Base-by-base conservation (phyloP, 768 basidiomycete species). In the Russula brevipes region DNA sequence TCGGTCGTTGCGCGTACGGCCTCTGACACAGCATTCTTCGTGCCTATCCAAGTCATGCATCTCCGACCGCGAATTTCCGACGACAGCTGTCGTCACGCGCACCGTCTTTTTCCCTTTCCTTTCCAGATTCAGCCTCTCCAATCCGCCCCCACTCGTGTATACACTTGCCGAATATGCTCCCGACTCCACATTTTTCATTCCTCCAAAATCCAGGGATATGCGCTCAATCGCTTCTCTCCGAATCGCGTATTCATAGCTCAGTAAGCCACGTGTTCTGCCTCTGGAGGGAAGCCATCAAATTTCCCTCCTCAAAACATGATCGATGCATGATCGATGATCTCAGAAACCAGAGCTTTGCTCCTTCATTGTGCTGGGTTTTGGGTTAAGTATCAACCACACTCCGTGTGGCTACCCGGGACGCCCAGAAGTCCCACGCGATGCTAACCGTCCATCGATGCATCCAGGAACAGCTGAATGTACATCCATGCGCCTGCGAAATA, bases 51-150 rank as follows among this genome's bases (percentile, higher is more conserved):
- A 33, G 53, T 51, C 63, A 51, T 45, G 11, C 42, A 44, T 56
- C 53, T 51, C 38, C 63, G 47, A 17, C 63, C 59, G 58, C 46
- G 39, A 59, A 55, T 56, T 56, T 49, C 63, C 63, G 63, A 33
- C 47, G 63, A 64, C 63, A 64, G 54, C 46, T 64, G 63, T 59
- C 63, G 35, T 64, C 63, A 64, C 54, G 63, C 47, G 54, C 47
- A 36, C 63, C 54, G 54, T 44, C 42, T 7, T 49, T 16, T 24
- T 24, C 24, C 24, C 30, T 63, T 63, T 31, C 62, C 52, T 59
- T 63, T 59, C 52, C 19, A 12, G 57, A 36, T 36, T 14, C 38
- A 33, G 31, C 45, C 36, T 19, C 45, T 58, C 44, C 30, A 42
- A 38, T 24, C 45, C 47, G 19, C 51, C 44, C 54, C 38, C 35